Base-by-base conservation (phyloP, 192 early-diverging fungal genomes). In the Coemansia sp. region DNA sequence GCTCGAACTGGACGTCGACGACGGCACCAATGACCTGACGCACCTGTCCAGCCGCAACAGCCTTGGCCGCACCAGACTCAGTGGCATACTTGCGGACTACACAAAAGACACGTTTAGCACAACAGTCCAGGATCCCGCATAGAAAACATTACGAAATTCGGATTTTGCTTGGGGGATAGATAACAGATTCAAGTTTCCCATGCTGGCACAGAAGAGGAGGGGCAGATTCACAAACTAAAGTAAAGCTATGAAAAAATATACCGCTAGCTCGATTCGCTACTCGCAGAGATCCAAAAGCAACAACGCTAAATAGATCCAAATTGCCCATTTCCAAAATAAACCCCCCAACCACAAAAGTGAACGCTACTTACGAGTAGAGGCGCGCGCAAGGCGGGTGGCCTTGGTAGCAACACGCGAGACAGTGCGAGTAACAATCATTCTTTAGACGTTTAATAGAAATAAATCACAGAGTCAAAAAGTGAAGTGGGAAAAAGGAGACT, bases 21-120 rank as follows among this genome's bases (percentile, higher is more conserved):
- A 97, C 95, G 85, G 95, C 94, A 88, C 95, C 95, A 85, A 97
- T 97, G 66, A 97, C 94, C 70, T 89, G 86, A 66, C 93, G 92
- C 85, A 97, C 87, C 81, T 90, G 78, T 75, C 95, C 95, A 42
- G 83, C 62, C 53, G 83, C 79, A 45, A 77, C 77, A 42, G 76
- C 75, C 48, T 85, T 69, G 58, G 85, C 67, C 72, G 71, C 57
- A 13, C 64, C 70, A 21, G 79, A 45, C 62, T 76, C 88, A 58
- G 90, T 83, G 47, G 88, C 90, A 72, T 88, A 88, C 83, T 73
- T 68, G 69, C 86, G 86, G 58, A 75, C 77, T 80, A 80, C 50
- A 34, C 36, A 35, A 48, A 31, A 16, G 28, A 48, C 2, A 5
- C n/a, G 41, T n/a, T 42, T 39, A 39, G 47, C 9, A 8, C n/a